These are phyloP conservation scores for Fusarium euwallaceae DNA, from an alignment of 2,329 filamentous ascomycete genomes.

Conservation along the genomic window DNA sequence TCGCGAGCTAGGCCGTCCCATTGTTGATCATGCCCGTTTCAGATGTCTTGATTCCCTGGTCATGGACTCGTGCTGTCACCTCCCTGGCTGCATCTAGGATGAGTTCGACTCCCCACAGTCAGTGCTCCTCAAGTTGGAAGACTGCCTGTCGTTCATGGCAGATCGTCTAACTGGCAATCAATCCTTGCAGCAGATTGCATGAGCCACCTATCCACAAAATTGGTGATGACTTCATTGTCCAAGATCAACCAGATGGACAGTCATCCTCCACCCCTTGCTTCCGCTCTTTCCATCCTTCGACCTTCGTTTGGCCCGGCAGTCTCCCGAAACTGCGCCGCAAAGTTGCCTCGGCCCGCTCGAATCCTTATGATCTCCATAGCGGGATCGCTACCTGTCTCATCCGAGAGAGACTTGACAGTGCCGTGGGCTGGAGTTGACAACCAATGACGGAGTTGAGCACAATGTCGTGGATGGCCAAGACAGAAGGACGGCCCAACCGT, in stretches of 20 bases:
- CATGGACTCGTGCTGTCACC: not conserved
- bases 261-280: slow-evolving; percentile 12
- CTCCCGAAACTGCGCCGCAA: slow-evolving; percentile 25
- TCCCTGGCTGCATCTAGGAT: not conserved
- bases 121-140: not conserved
- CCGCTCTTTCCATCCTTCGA: not conserved
- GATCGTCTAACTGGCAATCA: not conserved
- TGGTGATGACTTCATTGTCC: not conserved
- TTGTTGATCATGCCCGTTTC: slow-evolving; percentile 2
- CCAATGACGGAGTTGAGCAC: slow-evolving; percentile 16
- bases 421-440: not conserved
- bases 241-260: not conserved
- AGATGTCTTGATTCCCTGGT: not conserved
- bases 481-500: slow-evolving; percentile 1
- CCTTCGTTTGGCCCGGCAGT: not conserved
- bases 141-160: not conserved
- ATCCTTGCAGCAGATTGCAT: not conserved
- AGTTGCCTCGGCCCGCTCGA: slow-evolving; percentile 40
- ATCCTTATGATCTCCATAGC: slow-evolving; percentile 10
- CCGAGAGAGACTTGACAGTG: slow-evolving; percentile 14
- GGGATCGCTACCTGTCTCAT: not conserved
- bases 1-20: not conserved
- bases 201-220: not conserved
- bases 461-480: slow-evolving; percentile 9
- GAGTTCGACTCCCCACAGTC: not conserved